phyloP scores from a whole-genome alignment of 1,284 basidiomycete species.

The Pseudozyma sp. region DNA sequence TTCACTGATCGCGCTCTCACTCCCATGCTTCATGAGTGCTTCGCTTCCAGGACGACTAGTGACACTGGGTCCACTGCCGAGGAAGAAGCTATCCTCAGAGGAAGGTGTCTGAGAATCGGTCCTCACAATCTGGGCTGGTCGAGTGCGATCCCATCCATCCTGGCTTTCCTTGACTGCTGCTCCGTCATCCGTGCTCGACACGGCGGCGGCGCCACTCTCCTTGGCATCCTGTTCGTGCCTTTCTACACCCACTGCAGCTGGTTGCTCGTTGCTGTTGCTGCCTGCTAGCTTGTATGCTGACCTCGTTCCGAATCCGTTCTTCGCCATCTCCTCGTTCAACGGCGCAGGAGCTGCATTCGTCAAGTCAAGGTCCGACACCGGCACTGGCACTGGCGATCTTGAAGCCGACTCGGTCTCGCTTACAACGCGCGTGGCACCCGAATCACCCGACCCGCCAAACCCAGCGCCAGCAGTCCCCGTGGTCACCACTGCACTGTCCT shows the following conservation, averaged over 20 bases:
- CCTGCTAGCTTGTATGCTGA: slow-evolving; percentile 33
- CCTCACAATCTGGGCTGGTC: slow-evolving; percentile 18
- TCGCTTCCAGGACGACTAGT: slow-evolving; percentile 33
- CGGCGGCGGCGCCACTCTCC: neutral
- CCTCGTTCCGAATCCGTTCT: slow-evolving; percentile 45
- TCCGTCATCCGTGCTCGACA: neutral
- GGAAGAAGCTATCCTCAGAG: slow-evolving; percentile 41
- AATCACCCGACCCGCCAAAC: neutral
- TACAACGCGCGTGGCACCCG: neutral
- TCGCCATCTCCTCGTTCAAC: slow-evolving; percentile 45
- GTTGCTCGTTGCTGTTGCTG: neutral
- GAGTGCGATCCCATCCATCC: slow-evolving; percentile 20
- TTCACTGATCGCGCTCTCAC: slow-evolving; percentile 49
- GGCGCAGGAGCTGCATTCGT: slow-evolving; percentile 28
- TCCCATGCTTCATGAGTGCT: slow-evolving; percentile 44
- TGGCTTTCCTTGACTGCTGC: slow-evolving; percentile 6
- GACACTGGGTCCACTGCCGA: slow-evolving; percentile 35
- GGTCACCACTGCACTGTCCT: slow-evolving; percentile 2
- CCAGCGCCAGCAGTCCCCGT: neutral
- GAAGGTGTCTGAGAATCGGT: slow-evolving; percentile 45
- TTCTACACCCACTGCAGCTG: neutral
- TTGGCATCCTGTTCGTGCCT: neutral
- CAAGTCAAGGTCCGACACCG: slow-evolving; percentile 16
- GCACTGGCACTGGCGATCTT: slow-evolving; percentile 10
- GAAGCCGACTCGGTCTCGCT: no score